Evolutionary conservation across 345 rosid genomes (phyloP), one percentile per base, ranked within the genome.

Genomic region (Rhizophora apiculata): DNA sequence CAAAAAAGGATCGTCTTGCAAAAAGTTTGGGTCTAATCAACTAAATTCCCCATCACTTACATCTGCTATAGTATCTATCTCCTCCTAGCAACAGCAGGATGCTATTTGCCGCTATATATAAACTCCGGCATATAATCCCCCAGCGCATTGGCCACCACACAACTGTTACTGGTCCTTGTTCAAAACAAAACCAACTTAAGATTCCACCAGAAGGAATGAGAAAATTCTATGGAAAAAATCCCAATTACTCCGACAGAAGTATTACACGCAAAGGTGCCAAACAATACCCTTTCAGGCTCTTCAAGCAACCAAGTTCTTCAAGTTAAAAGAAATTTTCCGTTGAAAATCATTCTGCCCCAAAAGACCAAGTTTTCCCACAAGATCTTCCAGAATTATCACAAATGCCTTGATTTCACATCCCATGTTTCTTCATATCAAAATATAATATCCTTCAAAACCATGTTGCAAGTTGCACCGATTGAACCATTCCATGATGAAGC

Each of bases 401-500:
- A 68, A 73, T 73, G 61, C 76, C 70, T 63, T 62, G 63, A 55
- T 69, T 64, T 55, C 62, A 63, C 60, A 62, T 69, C 66, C 32
- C 69, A 15, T 67, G 32, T 60, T 65, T 36, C 19, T 69, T 8
- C 6, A 31, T 62, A 58, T 62, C 68, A 62, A 62, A 74, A 62
- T 51, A 67, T 57, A 22, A 9, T 13, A 37, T 68, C 62, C 65
- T 75, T 58, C 60, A 27, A 37, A 70, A 70, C 64, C 71, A 60
- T 64, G 51, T 67, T 67, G 60, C 46, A 52, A 13, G 65, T 65
- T 71, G 62, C 32, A 46, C 73, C 21, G 62, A 65, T 52, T 24
- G 60, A 64, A 75, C 65, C n/a, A 81, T 74, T 65, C 37, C 58
- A 48, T 63, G 63, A 71, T 60, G 37, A 32, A 68, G 80, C 68